Evolutionary conservation across 1,284 basidiomycete species (phyloP).

Genomic region (Naganishia liquefaciens): DNA sequence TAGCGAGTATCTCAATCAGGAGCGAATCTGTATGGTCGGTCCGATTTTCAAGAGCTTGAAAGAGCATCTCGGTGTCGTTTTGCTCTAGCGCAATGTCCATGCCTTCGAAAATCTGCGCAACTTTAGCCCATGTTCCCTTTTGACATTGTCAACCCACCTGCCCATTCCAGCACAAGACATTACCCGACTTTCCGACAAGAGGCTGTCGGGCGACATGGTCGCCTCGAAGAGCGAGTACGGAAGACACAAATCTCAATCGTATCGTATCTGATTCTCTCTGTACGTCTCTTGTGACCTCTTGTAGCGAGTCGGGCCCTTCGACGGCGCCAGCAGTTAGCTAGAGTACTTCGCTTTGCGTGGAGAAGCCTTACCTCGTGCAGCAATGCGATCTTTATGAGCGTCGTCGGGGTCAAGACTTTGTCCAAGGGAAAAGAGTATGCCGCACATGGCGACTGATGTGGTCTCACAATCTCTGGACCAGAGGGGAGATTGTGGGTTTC

Average conservation of each 20-base stretch:
- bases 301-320: conserved; percentile 30
- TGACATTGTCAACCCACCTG: conserved; percentile 63
- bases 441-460: conserved; percentile 34
- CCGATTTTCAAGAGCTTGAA: conserved; percentile 58
- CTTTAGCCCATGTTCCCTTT: conserved; percentile 2
- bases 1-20: conserved; percentile 61
- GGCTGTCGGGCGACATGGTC: conserved; percentile 67
- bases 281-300: neutral
- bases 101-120: conserved; percentile 72
- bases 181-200: conserved; percentile 58
- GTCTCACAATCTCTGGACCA: neutral
- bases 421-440: conserved; percentile 35
- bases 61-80: conserved; percentile 76
- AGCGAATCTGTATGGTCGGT: conserved; percentile 46
- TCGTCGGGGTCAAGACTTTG: neutral
- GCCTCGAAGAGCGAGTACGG: conserved; percentile 78
- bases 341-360: neutral
- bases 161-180: conserved; percentile 85
- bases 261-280: conserved; percentile 11
- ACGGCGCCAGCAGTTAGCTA: neutral
- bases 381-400: neutral
- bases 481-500: too few relatives aligned
- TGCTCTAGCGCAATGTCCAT: conserved; percentile 65
- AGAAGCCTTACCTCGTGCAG: conserved; percentile 12
- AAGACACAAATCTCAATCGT: conserved; percentile 63